Percentiles rank a stretch among this genome's conserved stretches.
These are phyloP conservation scores for Mycena rebaudengoi DNA, from an alignment of 768 basidiomycete genomes.

Conservation along the genomic window DNA sequence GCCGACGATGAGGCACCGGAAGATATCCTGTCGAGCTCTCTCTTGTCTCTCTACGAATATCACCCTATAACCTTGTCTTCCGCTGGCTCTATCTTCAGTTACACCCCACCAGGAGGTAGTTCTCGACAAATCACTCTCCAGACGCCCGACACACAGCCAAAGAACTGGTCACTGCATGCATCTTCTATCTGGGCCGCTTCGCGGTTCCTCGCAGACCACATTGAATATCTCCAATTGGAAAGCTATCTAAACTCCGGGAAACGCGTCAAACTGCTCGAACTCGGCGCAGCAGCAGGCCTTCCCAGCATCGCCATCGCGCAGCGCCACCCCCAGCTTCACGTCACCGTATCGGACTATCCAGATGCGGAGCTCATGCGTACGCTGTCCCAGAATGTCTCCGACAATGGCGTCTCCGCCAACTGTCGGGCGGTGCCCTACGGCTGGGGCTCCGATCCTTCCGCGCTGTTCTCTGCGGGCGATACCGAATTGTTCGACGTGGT, in stretches of 20 bases:
- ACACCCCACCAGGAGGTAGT: slow-evolving; percentile 37
- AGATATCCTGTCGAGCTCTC: slow-evolving; percentile 73
- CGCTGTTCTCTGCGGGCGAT: slow-evolving; percentile 28
- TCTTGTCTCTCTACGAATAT: slow-evolving; percentile 69
- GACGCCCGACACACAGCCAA: slow-evolving; percentile 71
- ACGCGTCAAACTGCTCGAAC: slow-evolving; percentile 59
- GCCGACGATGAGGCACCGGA: slow-evolving; percentile 61
- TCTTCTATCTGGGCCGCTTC: slow-evolving; percentile 81
- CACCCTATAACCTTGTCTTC: slow-evolving; percentile 68
- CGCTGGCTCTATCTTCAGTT: slow-evolving; percentile 61
- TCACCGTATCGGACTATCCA: slow-evolving; percentile 77
- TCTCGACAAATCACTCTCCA: slow-evolving; percentile 51
- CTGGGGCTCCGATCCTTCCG: slow-evolving; percentile 67
- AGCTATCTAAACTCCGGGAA: slow-evolving; percentile 24
- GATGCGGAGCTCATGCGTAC: slow-evolving; percentile 68
- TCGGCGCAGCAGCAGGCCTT: slow-evolving; percentile 79
- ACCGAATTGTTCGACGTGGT: slow-evolving; percentile 65
- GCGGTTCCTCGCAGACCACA: slow-evolving; percentile 70
- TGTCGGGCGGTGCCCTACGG: slow-evolving; percentile 66
- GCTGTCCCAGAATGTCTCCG: slow-evolving; percentile 62
- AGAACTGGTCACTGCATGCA: slow-evolving; percentile 82
- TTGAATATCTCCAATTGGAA: slow-evolving; percentile 54
- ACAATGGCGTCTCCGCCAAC: slow-evolving; percentile 56
- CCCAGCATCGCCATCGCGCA: slow-evolving; percentile 76
- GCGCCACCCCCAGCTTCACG: slow-evolving; percentile 44